phyloP scores from a whole-genome alignment of 306 rosid genomes.

The Rubus idaeus region DNA sequence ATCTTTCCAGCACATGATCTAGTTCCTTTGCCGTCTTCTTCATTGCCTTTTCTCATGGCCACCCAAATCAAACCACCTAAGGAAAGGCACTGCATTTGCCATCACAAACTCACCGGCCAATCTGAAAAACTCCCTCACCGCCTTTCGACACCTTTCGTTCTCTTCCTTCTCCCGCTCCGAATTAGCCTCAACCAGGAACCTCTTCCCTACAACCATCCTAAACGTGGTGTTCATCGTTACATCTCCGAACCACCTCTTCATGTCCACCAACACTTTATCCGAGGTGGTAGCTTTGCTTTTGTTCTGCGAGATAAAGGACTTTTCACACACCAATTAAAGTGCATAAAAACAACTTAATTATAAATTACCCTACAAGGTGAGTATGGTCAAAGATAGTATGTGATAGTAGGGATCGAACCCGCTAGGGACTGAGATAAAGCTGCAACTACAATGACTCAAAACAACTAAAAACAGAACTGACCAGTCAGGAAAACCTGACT shows the following conservation, averaged over 20 bases:
- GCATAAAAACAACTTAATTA: no score
- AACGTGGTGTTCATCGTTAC: constrained; percentile 14
- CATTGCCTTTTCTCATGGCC: constrained; percentile 32
- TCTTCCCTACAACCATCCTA: constrained; percentile 26
- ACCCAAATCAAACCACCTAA: constrained; percentile 38
- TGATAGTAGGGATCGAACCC: no score
- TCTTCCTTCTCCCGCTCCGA: neutral
- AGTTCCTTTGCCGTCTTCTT: constrained; percentile 19
- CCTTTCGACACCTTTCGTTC: neutral
- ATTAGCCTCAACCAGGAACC: neutral
- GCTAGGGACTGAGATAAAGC: no score
- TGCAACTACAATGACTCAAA: no score
- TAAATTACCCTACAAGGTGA: no score
- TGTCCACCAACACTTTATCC: constrained; percentile 2
- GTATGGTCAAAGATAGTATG: no score
- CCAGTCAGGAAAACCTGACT: no score
- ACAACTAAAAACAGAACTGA: no score
- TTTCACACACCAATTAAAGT: no score
- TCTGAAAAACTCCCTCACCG: constrained; percentile 10
- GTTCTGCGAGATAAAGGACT: no score
- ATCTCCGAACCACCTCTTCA: constrained; percentile 31
- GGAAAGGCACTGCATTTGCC: constrained; percentile 24
- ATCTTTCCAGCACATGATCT: constrained; percentile 27
- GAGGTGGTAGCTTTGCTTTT: neutral
- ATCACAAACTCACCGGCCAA: constrained; percentile 7